Percentiles rank a stretch among this genome's conserved stretches.
Conservation (phyloP, 441 rosid genomes). For the Flueggea neowawraea region DNA sequence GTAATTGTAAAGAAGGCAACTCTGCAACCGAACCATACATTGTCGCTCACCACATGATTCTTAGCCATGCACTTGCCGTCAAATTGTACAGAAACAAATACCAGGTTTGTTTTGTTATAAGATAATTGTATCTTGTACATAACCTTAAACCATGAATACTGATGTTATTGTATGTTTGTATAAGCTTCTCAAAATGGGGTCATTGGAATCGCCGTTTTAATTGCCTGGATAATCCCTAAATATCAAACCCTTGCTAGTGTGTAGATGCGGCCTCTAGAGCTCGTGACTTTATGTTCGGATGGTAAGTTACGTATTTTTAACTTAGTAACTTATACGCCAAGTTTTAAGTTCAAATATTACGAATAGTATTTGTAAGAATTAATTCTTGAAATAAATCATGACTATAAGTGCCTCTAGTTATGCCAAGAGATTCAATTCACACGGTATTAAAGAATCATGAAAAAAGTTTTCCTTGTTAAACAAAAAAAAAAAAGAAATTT, state of each 20-base stretch:
- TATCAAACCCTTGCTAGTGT: background rate
- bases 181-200: constrained; percentile 20
- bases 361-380: too few species aligned
- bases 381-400: too few species aligned
- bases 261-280: constrained; percentile 14
- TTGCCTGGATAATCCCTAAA: constrained; percentile 13
- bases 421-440: too few species aligned
- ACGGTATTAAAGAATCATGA: too few species aligned
- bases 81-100: constrained; percentile 19
- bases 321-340: too few species aligned
- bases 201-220: constrained; percentile 14
- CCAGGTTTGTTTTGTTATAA: constrained; percentile 8
- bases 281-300: constrained; percentile 16
- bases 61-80: constrained; percentile 19
- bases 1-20: constrained; percentile 11
- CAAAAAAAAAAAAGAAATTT: too few species aligned
- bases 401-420: too few species aligned
- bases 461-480: too few species aligned
- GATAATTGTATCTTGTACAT: too few species aligned
- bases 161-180: background rate
- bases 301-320: constrained; percentile 3
- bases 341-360: too few species aligned
- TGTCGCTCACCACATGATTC: constrained; percentile 16
- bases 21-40: constrained; percentile 23
- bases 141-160: background rate